These are phyloP conservation scores for Vitis rupestris DNA, from an alignment of 164 flowering plant species.

Conservation along the genomic window DNA sequence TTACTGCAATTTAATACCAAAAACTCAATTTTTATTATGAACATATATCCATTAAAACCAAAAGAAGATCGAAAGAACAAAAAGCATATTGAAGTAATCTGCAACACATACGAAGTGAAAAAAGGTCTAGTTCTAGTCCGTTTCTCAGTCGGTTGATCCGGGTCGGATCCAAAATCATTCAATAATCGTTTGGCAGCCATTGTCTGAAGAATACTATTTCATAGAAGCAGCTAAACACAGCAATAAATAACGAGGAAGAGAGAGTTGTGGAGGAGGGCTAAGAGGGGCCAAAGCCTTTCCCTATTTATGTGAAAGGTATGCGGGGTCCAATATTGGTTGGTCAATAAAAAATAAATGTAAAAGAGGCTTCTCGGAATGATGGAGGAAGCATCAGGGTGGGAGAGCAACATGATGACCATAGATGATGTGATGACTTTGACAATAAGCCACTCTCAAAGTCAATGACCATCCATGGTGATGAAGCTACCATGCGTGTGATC, in stretches of 20 bases:
- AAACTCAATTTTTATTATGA: no score
- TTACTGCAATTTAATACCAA: no score
- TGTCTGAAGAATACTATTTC: not conserved
- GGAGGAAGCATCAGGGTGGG: conserved; percentile 29
- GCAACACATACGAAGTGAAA: conserved; percentile 58
- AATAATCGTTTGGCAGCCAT: conserved; percentile 65
- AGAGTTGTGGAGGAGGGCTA: no score
- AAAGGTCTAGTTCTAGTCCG: conserved; percentile 44
- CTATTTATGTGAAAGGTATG: no score
- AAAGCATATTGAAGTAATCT: not conserved
- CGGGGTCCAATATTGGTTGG: no score
- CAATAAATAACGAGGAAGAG: not conserved
- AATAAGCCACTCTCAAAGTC: no score
- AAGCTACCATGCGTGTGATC: no score
- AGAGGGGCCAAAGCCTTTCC: no score
- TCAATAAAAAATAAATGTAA: not conserved
- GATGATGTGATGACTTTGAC: no score
- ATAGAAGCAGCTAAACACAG: no score
- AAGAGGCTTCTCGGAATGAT: conserved; percentile 40
- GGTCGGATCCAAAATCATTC: conserved; percentile 29
- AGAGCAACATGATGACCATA: no score
- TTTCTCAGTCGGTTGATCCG: conserved; percentile 33
- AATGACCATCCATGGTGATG: no score
- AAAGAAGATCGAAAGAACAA: not conserved
- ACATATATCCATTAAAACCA: not conserved